phyloP scores from a whole-genome alignment of 371 early-diverging fungal species.

The Saksenaea vasiformis region DNA sequence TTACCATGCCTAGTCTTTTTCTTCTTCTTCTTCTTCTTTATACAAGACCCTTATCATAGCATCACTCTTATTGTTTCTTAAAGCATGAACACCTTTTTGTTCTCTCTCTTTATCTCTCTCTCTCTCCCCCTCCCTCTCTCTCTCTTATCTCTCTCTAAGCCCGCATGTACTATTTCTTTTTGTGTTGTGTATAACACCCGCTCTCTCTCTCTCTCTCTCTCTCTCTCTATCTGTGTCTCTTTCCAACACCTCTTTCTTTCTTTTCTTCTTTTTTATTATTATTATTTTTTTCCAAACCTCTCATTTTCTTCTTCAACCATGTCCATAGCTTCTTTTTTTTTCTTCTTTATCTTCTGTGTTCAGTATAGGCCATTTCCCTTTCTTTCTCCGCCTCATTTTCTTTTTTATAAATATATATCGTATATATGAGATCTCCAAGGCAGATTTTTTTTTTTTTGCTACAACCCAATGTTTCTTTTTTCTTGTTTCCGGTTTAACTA shows the following conservation, averaged over 20 bases:
- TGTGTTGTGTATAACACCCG: background rate
- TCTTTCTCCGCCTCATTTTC: background rate
- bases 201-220: background rate
- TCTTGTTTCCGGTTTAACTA: background rate
- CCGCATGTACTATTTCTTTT: background rate
- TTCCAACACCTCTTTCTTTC: background rate
- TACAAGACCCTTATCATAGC: too few species aligned
- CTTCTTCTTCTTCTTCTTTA: too few species aligned
- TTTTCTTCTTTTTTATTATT: background rate
- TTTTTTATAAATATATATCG: background rate
- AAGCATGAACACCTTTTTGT: background rate
- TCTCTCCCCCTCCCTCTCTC: background rate
- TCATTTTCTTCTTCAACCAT: background rate
- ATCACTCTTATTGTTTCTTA: too few species aligned
- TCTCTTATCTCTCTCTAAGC: slow-evolving; percentile 7
- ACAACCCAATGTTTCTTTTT: slow-evolving; percentile 12
- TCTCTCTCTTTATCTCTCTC: background rate
- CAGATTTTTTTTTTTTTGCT: slow-evolving; percentile 19
- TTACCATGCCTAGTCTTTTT: background rate
- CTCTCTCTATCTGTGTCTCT: too few species aligned
- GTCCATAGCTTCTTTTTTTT: slow-evolving; percentile 3
- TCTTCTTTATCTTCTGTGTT: background rate
- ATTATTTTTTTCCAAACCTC: background rate
- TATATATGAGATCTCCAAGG: too few species aligned
- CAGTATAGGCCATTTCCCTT: background rate